Conservation (phyloP, 2,329 filamentous ascomycete genomes). For the Sphaceloma murrayae region DNA sequence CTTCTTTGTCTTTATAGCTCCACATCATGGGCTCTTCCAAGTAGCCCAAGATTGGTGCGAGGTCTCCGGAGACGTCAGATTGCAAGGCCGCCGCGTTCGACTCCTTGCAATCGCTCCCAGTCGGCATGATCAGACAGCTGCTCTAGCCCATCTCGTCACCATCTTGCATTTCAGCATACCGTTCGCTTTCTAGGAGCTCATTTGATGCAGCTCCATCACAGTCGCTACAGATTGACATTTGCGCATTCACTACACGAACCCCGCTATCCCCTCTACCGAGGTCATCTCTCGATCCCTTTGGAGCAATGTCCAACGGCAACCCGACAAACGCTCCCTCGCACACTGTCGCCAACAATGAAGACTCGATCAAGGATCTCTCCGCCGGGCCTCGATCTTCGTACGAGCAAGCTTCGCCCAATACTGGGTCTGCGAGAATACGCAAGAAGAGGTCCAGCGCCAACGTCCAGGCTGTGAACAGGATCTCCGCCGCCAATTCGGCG, state of each 20-base stretch:
- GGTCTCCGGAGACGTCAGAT: neutral
- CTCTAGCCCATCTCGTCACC: neutral
- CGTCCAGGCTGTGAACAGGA: constrained; percentile 7
- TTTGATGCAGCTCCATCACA: neutral
- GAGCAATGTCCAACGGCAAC: constrained; percentile 14
- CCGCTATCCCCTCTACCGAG: neutral
- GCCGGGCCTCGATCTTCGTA: neutral
- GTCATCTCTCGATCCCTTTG: neutral
- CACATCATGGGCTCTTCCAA: too few relatives aligned
- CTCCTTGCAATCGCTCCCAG: neutral
- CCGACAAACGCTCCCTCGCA: neutral
- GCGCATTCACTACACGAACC: neutral
- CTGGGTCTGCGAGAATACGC: constrained; percentile 8
- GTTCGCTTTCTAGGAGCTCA: constrained; percentile 1
- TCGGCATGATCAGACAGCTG: constrained; percentile 4
- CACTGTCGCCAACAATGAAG: neutral
- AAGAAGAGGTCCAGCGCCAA: constrained; percentile 15
- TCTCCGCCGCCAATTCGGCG: constrained; percentile 1
- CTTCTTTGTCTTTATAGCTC: too few relatives aligned
- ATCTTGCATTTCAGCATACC: neutral
- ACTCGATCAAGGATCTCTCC: neutral
- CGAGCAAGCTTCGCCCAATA: neutral
- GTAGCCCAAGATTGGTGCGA: neutral
- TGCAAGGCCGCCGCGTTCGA: neutral
- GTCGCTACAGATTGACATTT: constrained; percentile 1